Conservation (phyloP, 2,329 filamentous ascomycete genomes). For the Diaporthe ilicicola region DNA sequence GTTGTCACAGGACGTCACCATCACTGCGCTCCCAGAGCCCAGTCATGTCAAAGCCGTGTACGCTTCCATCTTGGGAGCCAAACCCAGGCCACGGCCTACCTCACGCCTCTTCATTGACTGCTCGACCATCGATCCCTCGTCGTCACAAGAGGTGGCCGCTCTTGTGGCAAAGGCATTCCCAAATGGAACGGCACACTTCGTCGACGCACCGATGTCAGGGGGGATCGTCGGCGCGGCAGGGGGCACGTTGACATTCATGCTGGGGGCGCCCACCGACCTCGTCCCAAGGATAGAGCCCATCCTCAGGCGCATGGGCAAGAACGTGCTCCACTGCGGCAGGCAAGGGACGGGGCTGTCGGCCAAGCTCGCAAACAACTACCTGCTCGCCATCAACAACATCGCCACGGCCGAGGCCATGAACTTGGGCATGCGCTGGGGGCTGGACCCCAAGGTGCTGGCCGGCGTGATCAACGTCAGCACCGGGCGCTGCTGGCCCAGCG, state of each 20-base stretch:
- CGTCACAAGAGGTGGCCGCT: conserved; percentile 80
- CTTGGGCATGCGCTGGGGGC: conserved; percentile 67
- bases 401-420: conserved; percentile 74
- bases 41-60: conserved; percentile 88
- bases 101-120: conserved; percentile 91
- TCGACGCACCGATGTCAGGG: conserved; percentile 97
- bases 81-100: conserved; percentile 55
- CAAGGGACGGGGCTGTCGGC: conserved; percentile 88
- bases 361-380: conserved; percentile 97
- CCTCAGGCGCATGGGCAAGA: conserved; percentile 84
- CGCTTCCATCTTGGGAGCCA: conserved; percentile 72
- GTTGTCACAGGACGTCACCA: conserved; percentile 74
- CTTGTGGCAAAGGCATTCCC: conserved; percentile 63
- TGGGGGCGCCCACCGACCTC: conserved; percentile 72
- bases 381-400: conserved; percentile 92
- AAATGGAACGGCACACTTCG: conserved; percentile 76
- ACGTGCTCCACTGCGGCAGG: conserved; percentile 83
- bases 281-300: conserved; percentile 73
- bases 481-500: conserved; percentile 94
- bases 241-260: conserved; percentile 94
- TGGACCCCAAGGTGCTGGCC: conserved; percentile 73
- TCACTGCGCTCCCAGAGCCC: conserved; percentile 90
- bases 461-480: conserved; percentile 93
- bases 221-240: conserved; percentile 91
- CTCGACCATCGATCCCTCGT: conserved; percentile 93